Evolutionary conservation across 352 stramenopile genomes (phyloP).

Genomic region (Phytophthora vignae): DNA sequence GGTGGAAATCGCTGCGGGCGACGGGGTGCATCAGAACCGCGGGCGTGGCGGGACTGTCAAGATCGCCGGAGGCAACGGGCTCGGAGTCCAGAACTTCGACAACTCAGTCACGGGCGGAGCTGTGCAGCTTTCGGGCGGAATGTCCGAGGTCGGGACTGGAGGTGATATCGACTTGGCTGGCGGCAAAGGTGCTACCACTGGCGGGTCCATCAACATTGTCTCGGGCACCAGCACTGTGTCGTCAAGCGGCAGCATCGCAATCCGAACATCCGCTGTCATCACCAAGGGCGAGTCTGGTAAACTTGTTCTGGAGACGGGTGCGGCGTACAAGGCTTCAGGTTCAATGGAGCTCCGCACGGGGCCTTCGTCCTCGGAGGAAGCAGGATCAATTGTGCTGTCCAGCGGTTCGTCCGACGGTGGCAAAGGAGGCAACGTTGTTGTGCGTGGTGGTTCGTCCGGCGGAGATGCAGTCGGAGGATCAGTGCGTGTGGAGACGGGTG

Average conservation of each 20-base stretch:
- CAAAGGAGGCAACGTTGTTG: constrained; percentile 44
- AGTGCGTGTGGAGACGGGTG: constrained; percentile 53
- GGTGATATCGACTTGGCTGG: constrained; percentile 61
- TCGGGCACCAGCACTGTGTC: constrained; percentile 51
- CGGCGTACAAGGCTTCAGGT: constrained; percentile 38
- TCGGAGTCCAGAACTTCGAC: constrained; percentile 75
- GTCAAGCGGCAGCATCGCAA: constrained; percentile 61
- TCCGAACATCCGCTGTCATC: constrained; percentile 34
- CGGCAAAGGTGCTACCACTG: constrained; percentile 52
- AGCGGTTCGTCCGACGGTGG: constrained; percentile 43
- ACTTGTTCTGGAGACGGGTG: constrained; percentile 45
- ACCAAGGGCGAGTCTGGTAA: constrained; percentile 35
- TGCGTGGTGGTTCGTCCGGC: constrained; percentile 50
- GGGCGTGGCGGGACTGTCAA: constrained; percentile 79
- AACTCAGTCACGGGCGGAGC: constrained; percentile 78
- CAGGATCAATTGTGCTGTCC: constrained; percentile 41
- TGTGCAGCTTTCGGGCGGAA: constrained; percentile 73
- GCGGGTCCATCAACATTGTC: constrained; percentile 56
- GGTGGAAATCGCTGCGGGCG: constrained; percentile 67
- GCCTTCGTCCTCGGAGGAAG: constrained; percentile 31
- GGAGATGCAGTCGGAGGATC: constrained; percentile 47
- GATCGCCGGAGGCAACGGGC: constrained; percentile 74
- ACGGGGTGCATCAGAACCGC: constrained; percentile 79
- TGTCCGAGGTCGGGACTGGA: constrained; percentile 66
- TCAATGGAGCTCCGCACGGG: constrained; percentile 53